A percentile compares a stretch with the other conserved stretches of the same genome.
phyloP scores from a whole-genome alignment of 768 basidiomycete species.

The Holtermannia corniformis region DNA sequence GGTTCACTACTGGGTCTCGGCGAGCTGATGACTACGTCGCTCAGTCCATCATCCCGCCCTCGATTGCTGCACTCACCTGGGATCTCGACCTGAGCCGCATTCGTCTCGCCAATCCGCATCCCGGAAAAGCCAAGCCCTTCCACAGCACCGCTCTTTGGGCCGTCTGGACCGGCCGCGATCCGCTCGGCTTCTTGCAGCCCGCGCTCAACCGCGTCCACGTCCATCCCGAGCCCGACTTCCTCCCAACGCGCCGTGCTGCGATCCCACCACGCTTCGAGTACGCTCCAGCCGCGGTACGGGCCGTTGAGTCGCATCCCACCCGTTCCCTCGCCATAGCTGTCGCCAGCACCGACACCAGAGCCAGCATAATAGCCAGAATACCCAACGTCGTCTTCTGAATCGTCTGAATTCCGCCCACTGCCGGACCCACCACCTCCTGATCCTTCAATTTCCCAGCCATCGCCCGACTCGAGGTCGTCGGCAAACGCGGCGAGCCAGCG shows the following conservation, averaged over 20 bases:
- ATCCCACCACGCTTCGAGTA: constrained; percentile 89
- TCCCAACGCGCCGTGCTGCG: constrained; percentile 78
- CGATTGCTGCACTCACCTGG: constrained; percentile 27
- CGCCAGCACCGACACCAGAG: constrained; percentile 32
- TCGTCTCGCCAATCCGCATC: constrained; percentile 27
- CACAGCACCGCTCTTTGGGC: constrained; percentile 13
- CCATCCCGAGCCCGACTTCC: constrained; percentile 61
- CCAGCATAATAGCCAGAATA: constrained; percentile 37
- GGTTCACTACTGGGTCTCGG: constrained; percentile 18
- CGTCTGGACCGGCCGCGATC: constrained; percentile 2
- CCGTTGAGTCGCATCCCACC: constrained; percentile 67
- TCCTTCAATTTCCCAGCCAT: constrained; percentile 70
- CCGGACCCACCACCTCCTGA: not conserved
- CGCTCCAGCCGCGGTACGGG: constrained; percentile 84
- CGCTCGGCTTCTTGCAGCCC: constrained; percentile 30
- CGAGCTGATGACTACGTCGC: constrained; percentile 9
- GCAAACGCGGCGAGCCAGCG: constrained; percentile 84
- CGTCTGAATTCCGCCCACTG: constrained; percentile 15
- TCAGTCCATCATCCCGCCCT: not conserved
- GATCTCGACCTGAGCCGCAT: constrained; percentile 34
- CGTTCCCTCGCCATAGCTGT: constrained; percentile 58
- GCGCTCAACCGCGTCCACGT: constrained; percentile 40
- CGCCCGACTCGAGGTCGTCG: constrained; percentile 83
- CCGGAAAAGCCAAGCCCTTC: constrained; percentile 25
- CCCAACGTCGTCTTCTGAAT: constrained; percentile 41